phyloP scores from a whole-genome alignment of 495 filamentous ascomycete genomes.

The Gamarada debralockiae region DNA sequence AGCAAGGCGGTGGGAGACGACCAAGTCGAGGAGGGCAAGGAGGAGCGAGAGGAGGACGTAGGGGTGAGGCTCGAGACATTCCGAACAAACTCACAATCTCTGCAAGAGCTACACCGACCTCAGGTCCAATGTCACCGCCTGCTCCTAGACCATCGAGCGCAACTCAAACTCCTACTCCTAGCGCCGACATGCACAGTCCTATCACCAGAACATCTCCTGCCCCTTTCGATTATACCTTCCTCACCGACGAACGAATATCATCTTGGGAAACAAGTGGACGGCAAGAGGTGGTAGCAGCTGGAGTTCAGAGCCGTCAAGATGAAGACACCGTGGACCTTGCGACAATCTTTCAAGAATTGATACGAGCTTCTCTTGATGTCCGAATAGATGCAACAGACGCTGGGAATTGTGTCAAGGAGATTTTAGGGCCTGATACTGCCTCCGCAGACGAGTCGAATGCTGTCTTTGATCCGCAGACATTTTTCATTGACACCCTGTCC shows the following conservation, averaged over 20 bases:
- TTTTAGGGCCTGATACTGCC: constrained; percentile 55
- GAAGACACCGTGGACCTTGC: constrained; percentile 63
- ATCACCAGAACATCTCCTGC: constrained; percentile 11
- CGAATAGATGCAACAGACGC: constrained; percentile 61
- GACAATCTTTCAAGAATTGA: constrained; percentile 79
- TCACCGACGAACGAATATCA: constrained; percentile 43
- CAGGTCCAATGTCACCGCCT: constrained; percentile 32
- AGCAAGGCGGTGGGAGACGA: constrained; percentile 16
- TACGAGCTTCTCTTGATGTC: constrained; percentile 66
- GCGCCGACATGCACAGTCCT: constrained; percentile 7
- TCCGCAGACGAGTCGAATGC: constrained; percentile 34
- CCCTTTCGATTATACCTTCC: constrained; percentile 41
- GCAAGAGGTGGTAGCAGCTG: constrained; percentile 46
- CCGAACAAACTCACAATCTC: constrained; percentile 17
- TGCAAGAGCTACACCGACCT: constrained; percentile 18
- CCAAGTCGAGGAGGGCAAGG: constrained; percentile 20
- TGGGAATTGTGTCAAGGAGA: constrained; percentile 69
- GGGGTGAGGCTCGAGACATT: constrained; percentile 19
- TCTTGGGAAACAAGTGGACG: constrained; percentile 45
- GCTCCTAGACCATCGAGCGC: constrained; percentile 40
- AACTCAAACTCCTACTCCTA: constrained; percentile 24
- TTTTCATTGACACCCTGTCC: constrained; percentile 81
- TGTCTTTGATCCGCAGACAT: constrained; percentile 55
- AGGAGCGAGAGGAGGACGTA: constrained; percentile 20
- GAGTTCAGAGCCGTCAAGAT: constrained; percentile 53